These are phyloP conservation scores for Podila verticillata DNA, from an alignment of 192 early-diverging fungal species.

Conservation along the genomic window DNA sequence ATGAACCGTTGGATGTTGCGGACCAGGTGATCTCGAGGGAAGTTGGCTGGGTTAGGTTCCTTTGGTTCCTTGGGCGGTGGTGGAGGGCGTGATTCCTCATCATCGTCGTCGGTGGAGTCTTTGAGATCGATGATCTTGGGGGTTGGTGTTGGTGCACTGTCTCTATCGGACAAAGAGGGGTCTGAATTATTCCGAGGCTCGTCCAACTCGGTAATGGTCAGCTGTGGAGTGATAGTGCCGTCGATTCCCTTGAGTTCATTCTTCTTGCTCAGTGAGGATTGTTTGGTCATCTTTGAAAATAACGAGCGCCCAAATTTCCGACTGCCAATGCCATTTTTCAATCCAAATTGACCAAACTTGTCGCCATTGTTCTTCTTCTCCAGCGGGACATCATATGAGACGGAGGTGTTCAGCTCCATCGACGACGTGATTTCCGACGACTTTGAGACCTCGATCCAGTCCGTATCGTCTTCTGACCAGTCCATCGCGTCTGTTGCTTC, in stretches of 20 bases:
- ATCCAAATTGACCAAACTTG: conserved; percentile 14
- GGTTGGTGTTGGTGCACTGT: background rate
- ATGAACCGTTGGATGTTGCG: conserved; percentile 77
- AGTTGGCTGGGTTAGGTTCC: conserved; percentile 57
- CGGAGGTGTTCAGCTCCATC: conserved; percentile 28
- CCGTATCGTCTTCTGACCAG: conserved; percentile 45
- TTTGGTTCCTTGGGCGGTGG: conserved; percentile 43
- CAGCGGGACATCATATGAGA: conserved; percentile 39
- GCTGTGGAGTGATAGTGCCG: conserved; percentile 6
- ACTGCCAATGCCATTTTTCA: conserved; percentile 25
- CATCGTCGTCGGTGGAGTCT: conserved; percentile 4
- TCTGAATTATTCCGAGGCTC: conserved; percentile 27
- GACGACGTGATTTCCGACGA: conserved; percentile 32
- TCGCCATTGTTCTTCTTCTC: conserved; percentile 27
- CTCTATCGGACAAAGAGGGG: conserved; percentile 13
- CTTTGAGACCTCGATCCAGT: conserved; percentile 45
- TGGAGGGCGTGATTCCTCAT: conserved; percentile 18
- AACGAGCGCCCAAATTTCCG: conserved; percentile 33
- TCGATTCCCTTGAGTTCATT: conserved; percentile 19
- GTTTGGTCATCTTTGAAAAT: conserved; percentile 45
- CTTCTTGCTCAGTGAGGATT: conserved; percentile 16
- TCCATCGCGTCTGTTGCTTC: conserved; percentile 24
- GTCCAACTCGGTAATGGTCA: conserved; percentile 46
- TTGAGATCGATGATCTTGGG: background rate
- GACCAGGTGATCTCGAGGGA: conserved; percentile 65